A percentile compares a stretch with the other conserved stretches of the same genome.
phyloP scores from a whole-genome alignment of 139 green algal genomes.

The Pseudopediastrum boryanum region DNA sequence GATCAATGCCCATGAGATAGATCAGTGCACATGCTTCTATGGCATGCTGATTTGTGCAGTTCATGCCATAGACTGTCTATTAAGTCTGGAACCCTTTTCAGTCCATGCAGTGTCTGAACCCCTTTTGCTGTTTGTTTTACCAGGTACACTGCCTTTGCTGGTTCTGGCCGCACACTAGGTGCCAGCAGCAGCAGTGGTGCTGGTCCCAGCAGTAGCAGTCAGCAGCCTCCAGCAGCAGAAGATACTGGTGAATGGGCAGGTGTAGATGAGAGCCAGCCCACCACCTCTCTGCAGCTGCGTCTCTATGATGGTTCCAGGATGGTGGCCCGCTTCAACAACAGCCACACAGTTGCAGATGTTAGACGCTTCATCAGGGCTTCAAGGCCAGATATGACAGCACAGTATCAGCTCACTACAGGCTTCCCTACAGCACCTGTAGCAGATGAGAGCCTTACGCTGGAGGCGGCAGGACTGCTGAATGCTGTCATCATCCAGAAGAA shows the following conservation, averaged over 20 bases:
- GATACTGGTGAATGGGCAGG: slow-evolving; percentile 71
- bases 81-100: no score
- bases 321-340: slow-evolving; percentile 86
- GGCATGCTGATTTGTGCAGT: no score
- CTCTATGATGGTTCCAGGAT: slow-evolving; percentile 81
- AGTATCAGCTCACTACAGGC: slow-evolving; percentile 71
- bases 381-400: slow-evolving; percentile 54
- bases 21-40: no score
- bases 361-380: slow-evolving; percentile 80
- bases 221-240: not conserved
- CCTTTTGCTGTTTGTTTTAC: no score
- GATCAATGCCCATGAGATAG: no score
- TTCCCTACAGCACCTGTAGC: slow-evolving; percentile 71
- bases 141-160: slow-evolving; percentile 73
- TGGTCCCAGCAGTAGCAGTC: not conserved
- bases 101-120: no score
- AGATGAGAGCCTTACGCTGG: slow-evolving; percentile 74
- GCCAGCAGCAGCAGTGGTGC: slow-evolving; percentile 8
- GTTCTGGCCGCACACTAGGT: slow-evolving; percentile 62
- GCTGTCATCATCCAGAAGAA: slow-evolving; percentile 86
- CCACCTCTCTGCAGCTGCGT: slow-evolving; percentile 87
- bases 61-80: no score
- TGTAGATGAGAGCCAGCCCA: slow-evolving; percentile 71
- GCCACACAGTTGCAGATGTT: slow-evolving; percentile 83
- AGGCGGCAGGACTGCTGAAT: slow-evolving; percentile 80